Base-by-base conservation (phyloP, 345 rosid species). In the Gossypioides kirkii region DNA sequence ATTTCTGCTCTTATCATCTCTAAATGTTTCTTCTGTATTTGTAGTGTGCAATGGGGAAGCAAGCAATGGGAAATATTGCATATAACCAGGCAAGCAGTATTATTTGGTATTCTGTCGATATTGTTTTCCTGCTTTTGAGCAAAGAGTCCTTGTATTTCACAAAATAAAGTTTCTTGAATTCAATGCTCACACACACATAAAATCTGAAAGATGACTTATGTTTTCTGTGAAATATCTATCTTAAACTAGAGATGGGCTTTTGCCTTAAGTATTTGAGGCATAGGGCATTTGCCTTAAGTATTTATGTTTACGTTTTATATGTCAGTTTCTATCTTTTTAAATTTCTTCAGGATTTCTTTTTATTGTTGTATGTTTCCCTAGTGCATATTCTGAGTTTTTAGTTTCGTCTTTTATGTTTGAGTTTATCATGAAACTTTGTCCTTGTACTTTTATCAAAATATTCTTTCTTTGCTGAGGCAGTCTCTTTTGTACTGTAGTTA, bases 11-110 rank as follows among this genome's bases (percentile, higher is more conserved):
- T 75, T 45, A 66, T 73, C 59, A 10, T 71, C 50, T n/a, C 59
- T 45, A 42, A 20, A 18, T 71, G 54, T 28, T 67, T 60, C 18
- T 67, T 60, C 58, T 71, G 50, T 56, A 17, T 75, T 10, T 82
- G 49, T 76, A 92, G 98, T 94, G 98, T 81, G 98, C 98, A 64
- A 94, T 94, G 98, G 98, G 98, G 69, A 94, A 94, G 87, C 98
- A 94, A 86, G 97, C 97, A 13, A 94, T 94, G 98, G 98, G 98
- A 73, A 92, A 90, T 76, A 89, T 94, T 69, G 97, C 98, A 67
- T 90, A 89, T 81, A 94, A 94, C 80, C 92, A 94, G 92, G 97
- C 82, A 81, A 83, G 90, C 78, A 66, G 58, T 41, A 18, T 72
- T 72, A 58, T 61, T 17, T 43, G 41, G 45, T 62, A 20, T 60